Evolutionary conservation across 257 asterid species (phyloP).

Genomic region (Lycium barbarum): DNA sequence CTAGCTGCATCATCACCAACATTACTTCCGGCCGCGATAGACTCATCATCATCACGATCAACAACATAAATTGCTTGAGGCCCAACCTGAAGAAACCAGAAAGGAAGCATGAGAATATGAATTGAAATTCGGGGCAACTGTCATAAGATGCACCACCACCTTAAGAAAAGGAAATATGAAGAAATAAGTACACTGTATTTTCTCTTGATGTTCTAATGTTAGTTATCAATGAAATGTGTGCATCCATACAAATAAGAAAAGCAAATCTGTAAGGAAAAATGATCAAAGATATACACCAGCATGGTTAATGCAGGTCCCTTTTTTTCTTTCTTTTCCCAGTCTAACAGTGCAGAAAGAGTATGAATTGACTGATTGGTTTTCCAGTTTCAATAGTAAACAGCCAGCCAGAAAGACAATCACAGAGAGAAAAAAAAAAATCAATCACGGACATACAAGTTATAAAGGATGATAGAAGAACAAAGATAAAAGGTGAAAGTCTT

Average conservation of each 20-base stretch:
- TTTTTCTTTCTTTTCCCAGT: not conserved
- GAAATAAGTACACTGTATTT: not conserved
- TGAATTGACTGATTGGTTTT: not conserved
- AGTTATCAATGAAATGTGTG: not conserved
- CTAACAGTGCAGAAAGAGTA: slow-evolving; percentile 6
- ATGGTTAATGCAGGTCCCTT: not conserved
- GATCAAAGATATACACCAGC: not conserved
- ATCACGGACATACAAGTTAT: not conserved
- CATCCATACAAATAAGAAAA: not conserved
- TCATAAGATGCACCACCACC: slow-evolving; percentile 13
- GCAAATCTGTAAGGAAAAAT: not conserved
- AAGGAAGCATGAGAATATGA: not conserved
- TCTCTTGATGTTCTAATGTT: slow-evolving; percentile 11
- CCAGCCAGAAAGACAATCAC: not conserved
- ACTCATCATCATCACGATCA: slow-evolving; percentile 97
- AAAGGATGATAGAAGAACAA: slow-evolving; percentile 15
- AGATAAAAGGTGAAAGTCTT: slow-evolving; percentile 15
- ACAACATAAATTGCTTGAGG: slow-evolving; percentile 99
- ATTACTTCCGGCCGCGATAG: slow-evolving; percentile 84
- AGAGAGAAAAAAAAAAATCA: not conserved
- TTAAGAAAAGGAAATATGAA: slow-evolving; percentile 11
- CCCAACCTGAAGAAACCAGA: slow-evolving; percentile 71
- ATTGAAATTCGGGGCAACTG: not conserved
- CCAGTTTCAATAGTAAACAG: slow-evolving; percentile 25
- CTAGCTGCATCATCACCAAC: slow-evolving; percentile 88